Conservation (phyloP, 1,284 basidiomycete species). For the Fomitopsis pinicola region DNA sequence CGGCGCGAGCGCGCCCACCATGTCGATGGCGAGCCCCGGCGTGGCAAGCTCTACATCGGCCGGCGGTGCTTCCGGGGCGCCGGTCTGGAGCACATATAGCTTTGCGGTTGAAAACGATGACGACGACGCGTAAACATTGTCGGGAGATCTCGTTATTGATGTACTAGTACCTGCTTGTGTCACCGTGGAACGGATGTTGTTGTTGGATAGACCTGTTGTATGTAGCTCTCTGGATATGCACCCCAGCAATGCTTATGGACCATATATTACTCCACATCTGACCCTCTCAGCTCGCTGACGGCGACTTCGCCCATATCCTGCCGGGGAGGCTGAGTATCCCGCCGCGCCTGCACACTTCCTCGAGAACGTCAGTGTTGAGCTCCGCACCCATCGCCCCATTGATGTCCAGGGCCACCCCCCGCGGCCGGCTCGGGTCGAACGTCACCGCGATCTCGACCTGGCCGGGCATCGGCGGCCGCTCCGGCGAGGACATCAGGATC, state of each 20-base stretch:
- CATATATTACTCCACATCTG: background rate
- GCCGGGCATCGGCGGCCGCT: slow-evolving; percentile 56
- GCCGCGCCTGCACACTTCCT: slow-evolving; percentile 39
- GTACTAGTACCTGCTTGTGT: background rate
- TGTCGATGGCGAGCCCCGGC: background rate
- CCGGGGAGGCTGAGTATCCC: slow-evolving; percentile 33
- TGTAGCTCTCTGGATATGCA: background rate
- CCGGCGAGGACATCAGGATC: slow-evolving; percentile 49
- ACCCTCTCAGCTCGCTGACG: slow-evolving; percentile 8
- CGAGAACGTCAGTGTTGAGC: slow-evolving; percentile 43
- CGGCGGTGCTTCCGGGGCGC: background rate
- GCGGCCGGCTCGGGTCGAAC: slow-evolving; percentile 45
- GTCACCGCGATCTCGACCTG: slow-evolving; percentile 51
- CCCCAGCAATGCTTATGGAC: too few relatives aligned
- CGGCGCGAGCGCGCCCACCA: background rate
- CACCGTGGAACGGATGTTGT: too few relatives aligned
- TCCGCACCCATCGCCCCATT: slow-evolving; percentile 55
- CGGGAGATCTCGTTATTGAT: background rate
- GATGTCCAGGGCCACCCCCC: slow-evolving; percentile 50
- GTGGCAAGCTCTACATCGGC: background rate
- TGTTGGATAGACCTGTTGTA: background rate
- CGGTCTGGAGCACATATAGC: background rate
- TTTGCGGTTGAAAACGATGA: background rate
- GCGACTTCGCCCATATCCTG: slow-evolving; percentile 31
- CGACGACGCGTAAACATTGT: background rate